Evolutionary conservation across 192 early-diverging fungal species (phyloP).

Genomic region (Gonapodya prolifera): DNA sequence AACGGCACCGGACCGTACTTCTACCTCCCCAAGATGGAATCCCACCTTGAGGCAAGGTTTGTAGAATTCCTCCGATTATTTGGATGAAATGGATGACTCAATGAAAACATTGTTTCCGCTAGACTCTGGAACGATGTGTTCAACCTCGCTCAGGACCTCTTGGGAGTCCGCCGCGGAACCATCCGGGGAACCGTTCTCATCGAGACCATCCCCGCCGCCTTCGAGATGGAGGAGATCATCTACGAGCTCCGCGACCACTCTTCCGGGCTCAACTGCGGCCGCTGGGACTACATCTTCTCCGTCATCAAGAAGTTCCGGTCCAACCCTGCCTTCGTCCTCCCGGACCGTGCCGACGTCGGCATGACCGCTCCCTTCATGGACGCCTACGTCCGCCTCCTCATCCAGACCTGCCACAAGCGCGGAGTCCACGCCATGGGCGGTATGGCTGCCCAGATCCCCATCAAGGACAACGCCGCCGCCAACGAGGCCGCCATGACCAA

Average conservation of each 20-base stretch:
- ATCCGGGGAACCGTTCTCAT: constrained; percentile 95
- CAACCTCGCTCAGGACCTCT: constrained; percentile 84
- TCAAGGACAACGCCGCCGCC: constrained; percentile 81
- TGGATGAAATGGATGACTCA: constrained; percentile 7
- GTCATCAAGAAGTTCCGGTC: constrained; percentile 95
- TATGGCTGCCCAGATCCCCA: constrained; percentile 98
- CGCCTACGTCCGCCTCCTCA: constrained; percentile 89
- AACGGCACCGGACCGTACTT: constrained; percentile 94
- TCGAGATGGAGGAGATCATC: constrained; percentile 99
- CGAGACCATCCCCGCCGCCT: constrained; percentile 92
- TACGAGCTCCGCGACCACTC: constrained; percentile 98
- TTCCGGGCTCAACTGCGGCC: constrained; percentile 94
- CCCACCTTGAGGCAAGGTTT: constrained; percentile 76
- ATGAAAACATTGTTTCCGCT: not conserved
- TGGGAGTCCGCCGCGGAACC: constrained; percentile 82
- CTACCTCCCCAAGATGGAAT: constrained; percentile 99
- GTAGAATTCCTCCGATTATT: not conserved
- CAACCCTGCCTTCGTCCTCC: constrained; percentile 73
- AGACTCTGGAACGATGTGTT: constrained; percentile 98
- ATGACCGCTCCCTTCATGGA: constrained; percentile 99
- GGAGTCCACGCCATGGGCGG: constrained; percentile 99
- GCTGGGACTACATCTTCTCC: constrained; percentile 99
- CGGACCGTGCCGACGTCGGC: constrained; percentile 77
- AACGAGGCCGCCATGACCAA: constrained; percentile 86
- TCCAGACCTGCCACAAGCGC: constrained; percentile 96